Base-by-base conservation (phyloP, 257 asterid genomes). In the Solanum microdontum region DNA sequence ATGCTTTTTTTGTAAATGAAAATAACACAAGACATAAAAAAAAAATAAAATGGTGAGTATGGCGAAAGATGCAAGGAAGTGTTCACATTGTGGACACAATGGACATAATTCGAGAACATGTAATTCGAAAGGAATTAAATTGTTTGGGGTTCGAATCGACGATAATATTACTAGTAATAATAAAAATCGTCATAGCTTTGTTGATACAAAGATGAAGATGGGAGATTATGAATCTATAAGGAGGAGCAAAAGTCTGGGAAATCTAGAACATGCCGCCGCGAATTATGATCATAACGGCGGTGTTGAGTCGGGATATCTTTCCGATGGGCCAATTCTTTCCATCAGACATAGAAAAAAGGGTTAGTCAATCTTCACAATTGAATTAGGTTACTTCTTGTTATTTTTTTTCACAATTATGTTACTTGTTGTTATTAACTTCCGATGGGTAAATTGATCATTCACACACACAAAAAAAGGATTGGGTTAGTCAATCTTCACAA, bases 101-200 rank as follows among this genome's bases (percentile, higher is more conserved):
- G 91, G 92, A 6, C 89, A 90, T 43, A 89, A 88, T 85, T 84
- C 91, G 3, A 82, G 89, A 77, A 82, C 91, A 73, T 90, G 91
- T 87, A 80, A 80, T 80, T 80, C 68, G 5, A 88, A 87, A 10
- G 88, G 92, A 55, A 85, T 93, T 82, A 93, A 79, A 91, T 85
- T 94, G n/a, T 94, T 94, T 73, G 96, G 96, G 6, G 96, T 92
- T 7, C 91, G 90, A 72, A 94, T 94, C 83, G 86, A 74, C 13
- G 88, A 87, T 34, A 14, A 24, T 7, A 90, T 19, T 4, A 88
- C 80, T 64, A 88, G 76, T 26, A 84, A 13, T 24, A 62, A 30
- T 33, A 66, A 24, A 28, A 21, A 37, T 40, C 87, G 23, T 3
- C 48, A 62, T 34, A 45, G 60, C 21, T 11, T 23, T n/a, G 36